Conservation (phyloP, 2,329 filamentous ascomycete genomes). For the Xylaria sp. region DNA sequence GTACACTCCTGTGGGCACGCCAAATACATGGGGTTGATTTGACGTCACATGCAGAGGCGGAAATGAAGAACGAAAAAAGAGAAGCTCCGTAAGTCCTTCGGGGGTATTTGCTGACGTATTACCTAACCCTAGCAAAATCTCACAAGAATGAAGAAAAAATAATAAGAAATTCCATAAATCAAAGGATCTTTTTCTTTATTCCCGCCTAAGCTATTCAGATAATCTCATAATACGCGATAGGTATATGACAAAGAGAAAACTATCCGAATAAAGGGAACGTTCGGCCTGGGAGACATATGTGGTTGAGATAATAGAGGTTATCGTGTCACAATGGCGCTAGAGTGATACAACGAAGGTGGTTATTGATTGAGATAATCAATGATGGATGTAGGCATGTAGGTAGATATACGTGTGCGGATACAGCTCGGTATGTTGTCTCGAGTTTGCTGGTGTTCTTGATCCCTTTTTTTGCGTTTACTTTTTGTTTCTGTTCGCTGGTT, state of each 20-base stretch:
- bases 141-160: background rate
- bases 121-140: background rate
- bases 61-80: conserved; percentile 17
- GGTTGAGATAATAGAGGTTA: conserved; percentile 13
- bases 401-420: conserved; percentile 4
- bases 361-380: conserved; percentile 3
- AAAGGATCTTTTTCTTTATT: conserved; percentile 15
- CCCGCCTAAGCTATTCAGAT: background rate
- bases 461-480: conserved; percentile 8
- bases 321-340: conserved; percentile 18
- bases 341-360: conserved; percentile 16
- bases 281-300: conserved; percentile 8
- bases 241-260: background rate
- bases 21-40: conserved; percentile 8
- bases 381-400: background rate
- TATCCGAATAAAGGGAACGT: background rate
- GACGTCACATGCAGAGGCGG: conserved; percentile 16
- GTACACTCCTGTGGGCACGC: background rate
- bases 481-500: background rate
- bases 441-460: background rate
- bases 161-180: background rate
- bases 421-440: conserved; percentile 18
- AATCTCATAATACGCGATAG: background rate
- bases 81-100: conserved; percentile 3
- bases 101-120: conserved; percentile 21